phyloP scores from a whole-genome alignment of 2,329 filamentous ascomycete species.

The Apiospora pterosperma region DNA sequence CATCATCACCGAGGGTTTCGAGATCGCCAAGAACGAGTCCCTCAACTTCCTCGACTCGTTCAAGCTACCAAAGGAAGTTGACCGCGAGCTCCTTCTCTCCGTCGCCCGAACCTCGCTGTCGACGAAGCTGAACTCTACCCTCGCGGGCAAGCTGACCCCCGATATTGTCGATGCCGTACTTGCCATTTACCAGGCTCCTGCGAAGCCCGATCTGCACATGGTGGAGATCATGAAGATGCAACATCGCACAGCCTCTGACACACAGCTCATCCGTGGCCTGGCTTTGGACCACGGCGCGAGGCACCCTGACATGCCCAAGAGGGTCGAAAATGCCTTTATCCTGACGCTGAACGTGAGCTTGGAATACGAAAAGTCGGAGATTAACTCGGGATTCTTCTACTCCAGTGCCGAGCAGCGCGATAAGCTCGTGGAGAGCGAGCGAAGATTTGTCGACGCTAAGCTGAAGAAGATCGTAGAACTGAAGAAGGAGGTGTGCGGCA shows the following conservation, averaged over 20 bases:
- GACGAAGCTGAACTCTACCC: conserved; percentile 86
- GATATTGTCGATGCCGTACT: conserved; percentile 96
- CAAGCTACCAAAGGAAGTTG: conserved; percentile 84
- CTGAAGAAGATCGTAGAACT: conserved; percentile 95
- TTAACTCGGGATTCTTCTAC: conserved; percentile 99
- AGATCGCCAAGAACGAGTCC: conserved; percentile 90
- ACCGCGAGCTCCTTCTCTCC: conserved; percentile 88
- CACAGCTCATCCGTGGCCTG: conserved; percentile 88
- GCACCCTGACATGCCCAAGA: conserved; percentile 97
- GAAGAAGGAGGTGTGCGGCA: conserved; percentile 96
- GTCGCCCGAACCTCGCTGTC: conserved; percentile 92
- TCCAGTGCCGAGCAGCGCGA: conserved; percentile 94
- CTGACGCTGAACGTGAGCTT: conserved; percentile 93
- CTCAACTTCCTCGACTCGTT: conserved; percentile 95
- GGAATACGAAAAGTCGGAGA: conserved; percentile 98
- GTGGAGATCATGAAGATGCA: conserved; percentile 99
- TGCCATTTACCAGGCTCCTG: conserved; percentile 83
- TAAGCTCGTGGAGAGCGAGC: conserved; percentile 96
- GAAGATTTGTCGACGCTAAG: conserved; percentile 93
- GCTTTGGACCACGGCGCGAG: conserved; percentile 93
- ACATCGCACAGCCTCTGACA: conserved; percentile 92
- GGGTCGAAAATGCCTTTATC: conserved; percentile 92
- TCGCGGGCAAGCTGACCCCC: conserved; percentile 88
- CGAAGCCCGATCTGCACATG: conserved; percentile 98
- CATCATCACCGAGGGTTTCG: conserved; percentile 96